Conservation (phyloP, 108 stramenopile genomes). For the Nitzschia putrida region DNA sequence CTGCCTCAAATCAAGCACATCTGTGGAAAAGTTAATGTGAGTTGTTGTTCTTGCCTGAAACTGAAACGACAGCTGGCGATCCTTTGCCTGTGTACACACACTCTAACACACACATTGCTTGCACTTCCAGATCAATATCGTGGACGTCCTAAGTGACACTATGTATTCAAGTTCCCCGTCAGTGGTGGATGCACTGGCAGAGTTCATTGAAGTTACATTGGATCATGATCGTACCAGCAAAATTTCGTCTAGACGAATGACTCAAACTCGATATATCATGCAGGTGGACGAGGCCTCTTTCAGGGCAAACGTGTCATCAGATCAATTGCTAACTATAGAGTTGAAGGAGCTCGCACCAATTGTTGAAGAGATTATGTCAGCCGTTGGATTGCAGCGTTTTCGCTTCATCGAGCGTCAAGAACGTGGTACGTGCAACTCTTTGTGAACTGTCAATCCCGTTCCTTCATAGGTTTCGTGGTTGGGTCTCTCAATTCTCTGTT, state of each 20-base stretch:
- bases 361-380: constrained; percentile 59
- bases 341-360: constrained; percentile 55
- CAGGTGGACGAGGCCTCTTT: constrained; percentile 49
- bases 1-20: constrained; percentile 52
- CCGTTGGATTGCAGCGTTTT: constrained; percentile 70
- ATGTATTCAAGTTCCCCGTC: constrained; percentile 67
- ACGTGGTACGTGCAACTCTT: constrained; percentile 41
- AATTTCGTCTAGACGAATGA: constrained; percentile 38
- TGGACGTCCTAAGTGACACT: constrained; percentile 65
- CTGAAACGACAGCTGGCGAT: not conserved
- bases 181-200: constrained; percentile 71
- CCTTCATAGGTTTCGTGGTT: too few relatives aligned
- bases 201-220: constrained; percentile 61
- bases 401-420: constrained; percentile 64
- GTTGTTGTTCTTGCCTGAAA: not conserved
- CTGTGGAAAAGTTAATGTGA: constrained; percentile 46
- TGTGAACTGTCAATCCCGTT: too few relatives aligned
- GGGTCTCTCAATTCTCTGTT: too few relatives aligned
- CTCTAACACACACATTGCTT: constrained; percentile 6
- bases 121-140: constrained; percentile 59
- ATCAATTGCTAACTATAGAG: constrained; percentile 49
- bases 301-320: constrained; percentile 37
- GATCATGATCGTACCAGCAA: constrained; percentile 24
- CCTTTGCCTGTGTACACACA: too few relatives aligned
- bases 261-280: constrained; percentile 50